Percentiles rank a stretch among this genome's conserved stretches.
phyloP scores from a whole-genome alignment of 2,329 filamentous ascomycete genomes.

The Epichloe brachyelytri region DNA sequence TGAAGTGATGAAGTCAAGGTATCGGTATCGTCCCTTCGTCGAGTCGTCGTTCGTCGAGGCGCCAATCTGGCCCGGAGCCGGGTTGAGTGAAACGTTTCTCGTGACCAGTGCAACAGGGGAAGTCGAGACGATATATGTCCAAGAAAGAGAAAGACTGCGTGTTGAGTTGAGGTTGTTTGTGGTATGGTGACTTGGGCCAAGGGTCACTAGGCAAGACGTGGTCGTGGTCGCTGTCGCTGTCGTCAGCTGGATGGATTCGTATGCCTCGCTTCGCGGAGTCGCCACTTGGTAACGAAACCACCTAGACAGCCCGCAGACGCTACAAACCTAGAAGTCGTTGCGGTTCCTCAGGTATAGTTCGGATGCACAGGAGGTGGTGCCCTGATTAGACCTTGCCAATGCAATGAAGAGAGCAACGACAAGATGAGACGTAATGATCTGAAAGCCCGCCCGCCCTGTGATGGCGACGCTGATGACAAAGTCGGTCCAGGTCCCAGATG shows the following conservation, averaged over 20 bases:
- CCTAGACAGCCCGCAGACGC: background rate
- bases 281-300: constrained; percentile 4
- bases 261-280: constrained; percentile 1
- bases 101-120: background rate
- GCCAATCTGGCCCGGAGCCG: background rate
- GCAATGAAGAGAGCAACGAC: background rate
- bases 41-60: background rate
- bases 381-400: background rate
- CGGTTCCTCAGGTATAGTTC: background rate
- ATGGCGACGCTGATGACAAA: background rate
- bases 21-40: background rate
- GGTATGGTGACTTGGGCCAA: background rate
- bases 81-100: background rate
- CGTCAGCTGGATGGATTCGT: constrained; percentile 9
- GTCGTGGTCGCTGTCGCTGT: constrained; percentile 4
- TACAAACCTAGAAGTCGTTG: background rate
- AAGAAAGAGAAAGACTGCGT: background rate
- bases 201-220: constrained; percentile 3
- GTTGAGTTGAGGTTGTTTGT: background rate
- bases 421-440: background rate
- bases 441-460: background rate
- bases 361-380: background rate
- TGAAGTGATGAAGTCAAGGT: constrained; percentile 6
- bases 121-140: background rate
- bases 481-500: background rate